Conservation (phyloP, 495 filamentous ascomycete genomes). For the Penicillium mononematosum region DNA sequence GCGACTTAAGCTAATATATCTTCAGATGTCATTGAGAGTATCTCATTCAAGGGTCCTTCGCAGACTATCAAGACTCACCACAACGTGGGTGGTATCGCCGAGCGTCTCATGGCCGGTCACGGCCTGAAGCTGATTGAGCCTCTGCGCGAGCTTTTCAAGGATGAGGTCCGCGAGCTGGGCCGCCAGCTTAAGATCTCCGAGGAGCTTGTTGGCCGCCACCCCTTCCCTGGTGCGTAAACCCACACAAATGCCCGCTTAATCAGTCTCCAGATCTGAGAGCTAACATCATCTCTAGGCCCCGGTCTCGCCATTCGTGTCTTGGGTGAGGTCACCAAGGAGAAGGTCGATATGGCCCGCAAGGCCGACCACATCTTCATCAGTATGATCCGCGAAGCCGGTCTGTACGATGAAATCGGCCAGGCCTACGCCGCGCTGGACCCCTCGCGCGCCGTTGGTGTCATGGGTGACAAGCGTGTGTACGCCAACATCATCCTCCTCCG, state of each 20-base stretch:
- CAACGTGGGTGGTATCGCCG: slow-evolving; percentile 75
- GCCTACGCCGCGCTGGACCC: slow-evolving; percentile 73
- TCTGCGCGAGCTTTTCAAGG: slow-evolving; percentile 76
- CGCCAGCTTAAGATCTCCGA: slow-evolving; percentile 72
- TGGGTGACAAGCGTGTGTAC: slow-evolving; percentile 72
- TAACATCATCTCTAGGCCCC: slow-evolving; percentile 38
- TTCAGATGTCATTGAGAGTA: slow-evolving; percentile 74
- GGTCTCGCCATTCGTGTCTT: slow-evolving; percentile 88
- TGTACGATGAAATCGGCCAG: slow-evolving; percentile 76
- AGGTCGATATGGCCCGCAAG: slow-evolving; percentile 74
- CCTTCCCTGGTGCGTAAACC: slow-evolving; percentile 58
- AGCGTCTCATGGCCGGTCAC: slow-evolving; percentile 45
- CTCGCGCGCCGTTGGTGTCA: slow-evolving; percentile 70
- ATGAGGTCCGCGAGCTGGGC: slow-evolving; percentile 76
- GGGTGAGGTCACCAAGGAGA: slow-evolving; percentile 79
- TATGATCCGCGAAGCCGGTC: slow-evolving; percentile 77
- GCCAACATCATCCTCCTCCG: slow-evolving; percentile 60
- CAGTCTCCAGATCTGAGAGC: not conserved
- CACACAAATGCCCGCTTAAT: too few relatives aligned
- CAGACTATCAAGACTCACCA: slow-evolving; percentile 84
- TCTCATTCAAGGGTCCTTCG: slow-evolving; percentile 78
- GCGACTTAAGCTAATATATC: slow-evolving; percentile 22
- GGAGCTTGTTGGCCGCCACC: slow-evolving; percentile 79
- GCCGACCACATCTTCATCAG: slow-evolving; percentile 84
- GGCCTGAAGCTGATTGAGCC: slow-evolving; percentile 66